Evolutionary conservation across 2,329 filamentous ascomycete species (phyloP), one percentile per base, ranked within the genome.

Genomic region (Epichloe gansuensis): DNA sequence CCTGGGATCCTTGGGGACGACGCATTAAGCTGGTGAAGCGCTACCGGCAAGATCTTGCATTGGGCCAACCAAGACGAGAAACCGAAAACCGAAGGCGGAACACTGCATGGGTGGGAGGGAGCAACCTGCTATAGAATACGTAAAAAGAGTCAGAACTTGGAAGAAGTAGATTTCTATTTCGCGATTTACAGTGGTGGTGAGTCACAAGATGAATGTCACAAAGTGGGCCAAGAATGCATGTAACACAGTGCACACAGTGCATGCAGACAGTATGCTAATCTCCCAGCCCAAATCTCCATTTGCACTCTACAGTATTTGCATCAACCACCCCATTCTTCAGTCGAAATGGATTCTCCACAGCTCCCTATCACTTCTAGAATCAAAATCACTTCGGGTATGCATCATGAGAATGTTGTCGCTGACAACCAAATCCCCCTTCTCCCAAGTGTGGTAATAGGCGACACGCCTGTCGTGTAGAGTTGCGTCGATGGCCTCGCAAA

Each of bases 321-420:
- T 21, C 17, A 21, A 21, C 17, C 27, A 31, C 11, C 27, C 27
- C 27, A 31, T 31, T 3, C 27, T 31, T 31, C 27, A 75, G 53
- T 76, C 70, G 59, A 76, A 72, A 55, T 76, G 72, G 50, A 77
- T 74, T 13, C 73, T 60, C 74, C 74, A 77, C 39, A 76, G 58
- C 56, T 76, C 74, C 21, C 73, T 60, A 47, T 73, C 66, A 25
- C 66, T 64, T 0, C 71, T 71, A 0, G 71, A 64, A 2, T 60
- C 64, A 45, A 74, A 76, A 41, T 70, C 69, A 47, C 68, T 76
- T 47, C 72, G 61, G 0, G 73, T 77, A 50, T 78, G 74, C 71
- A 78, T 68, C 55, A 68, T 70, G 51, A 72, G 52, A 3, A 71
- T 59, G 47, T 79, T 80, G 55, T 80, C 77, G 53, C 66, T 78